These are phyloP conservation scores for Millerago galiae DNA, from an alignment of 805 yeast genomes.

Conservation along the genomic window DNA sequence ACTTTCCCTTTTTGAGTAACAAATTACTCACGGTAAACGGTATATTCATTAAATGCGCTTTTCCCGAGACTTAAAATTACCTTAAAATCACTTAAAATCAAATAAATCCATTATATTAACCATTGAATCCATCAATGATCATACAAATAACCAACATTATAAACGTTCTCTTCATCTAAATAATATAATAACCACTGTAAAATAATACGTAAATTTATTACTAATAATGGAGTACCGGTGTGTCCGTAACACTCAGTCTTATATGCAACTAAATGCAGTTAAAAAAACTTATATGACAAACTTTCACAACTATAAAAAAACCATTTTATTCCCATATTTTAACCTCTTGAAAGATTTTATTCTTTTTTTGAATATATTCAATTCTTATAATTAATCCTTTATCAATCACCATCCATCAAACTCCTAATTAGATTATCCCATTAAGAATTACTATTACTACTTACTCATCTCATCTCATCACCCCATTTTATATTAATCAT, in stretches of 20 bases:
- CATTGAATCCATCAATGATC: too few species aligned
- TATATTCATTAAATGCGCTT: not conserved
- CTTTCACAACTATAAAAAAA: not conserved
- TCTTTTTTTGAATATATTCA: not conserved
- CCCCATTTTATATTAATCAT: not conserved
- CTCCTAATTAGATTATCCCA: too few species aligned
- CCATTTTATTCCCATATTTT: not conserved
- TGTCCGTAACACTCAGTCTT: not conserved
- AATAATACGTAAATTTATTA: too few species aligned
- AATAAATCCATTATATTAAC: too few species aligned
- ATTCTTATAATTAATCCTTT: not conserved
- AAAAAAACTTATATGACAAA: not conserved
- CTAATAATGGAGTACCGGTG: too few species aligned
- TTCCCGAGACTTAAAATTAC: not conserved
- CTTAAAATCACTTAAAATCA: too few species aligned
- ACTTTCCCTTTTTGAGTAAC: not conserved
- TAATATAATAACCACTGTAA: too few species aligned
- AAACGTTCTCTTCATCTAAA: too few species aligned
- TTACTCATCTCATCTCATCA: not conserved
- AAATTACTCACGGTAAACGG: not conserved
- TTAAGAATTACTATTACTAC: not conserved
- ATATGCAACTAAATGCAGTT: not conserved
- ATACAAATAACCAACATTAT: too few species aligned
- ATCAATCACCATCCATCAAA: not conserved
- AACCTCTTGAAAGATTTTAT: not conserved